Percentiles rank a stretch among this genome's conserved stretches.
These are phyloP conservation scores for Neurospora africana DNA, from an alignment of 495 filamentous ascomycete genomes.

Conservation along the genomic window DNA sequence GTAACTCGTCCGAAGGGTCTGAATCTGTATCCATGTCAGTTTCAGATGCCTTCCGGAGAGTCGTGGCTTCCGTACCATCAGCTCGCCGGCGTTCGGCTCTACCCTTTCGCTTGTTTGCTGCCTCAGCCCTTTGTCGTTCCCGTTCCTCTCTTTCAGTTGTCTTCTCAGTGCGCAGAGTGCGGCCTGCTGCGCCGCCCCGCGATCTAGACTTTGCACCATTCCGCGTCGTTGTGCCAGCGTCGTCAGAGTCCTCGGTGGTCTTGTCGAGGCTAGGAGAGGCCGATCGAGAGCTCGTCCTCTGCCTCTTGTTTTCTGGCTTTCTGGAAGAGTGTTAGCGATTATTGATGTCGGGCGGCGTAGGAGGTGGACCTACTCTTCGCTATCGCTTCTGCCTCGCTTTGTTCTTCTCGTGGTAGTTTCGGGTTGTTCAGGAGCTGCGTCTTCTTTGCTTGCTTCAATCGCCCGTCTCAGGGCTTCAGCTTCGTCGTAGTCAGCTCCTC, in stretches of 20 bases:
- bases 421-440: constrained; percentile 37
- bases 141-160: constrained; percentile 54
- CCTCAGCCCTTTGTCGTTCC: constrained; percentile 57
- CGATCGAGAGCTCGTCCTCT: constrained; percentile 65
- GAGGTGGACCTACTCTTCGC: constrained; percentile 64
- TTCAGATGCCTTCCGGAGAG: constrained; percentile 15
- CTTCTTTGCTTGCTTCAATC: constrained; percentile 88
- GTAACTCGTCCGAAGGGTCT: constrained; percentile 49
- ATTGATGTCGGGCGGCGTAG: neutral
- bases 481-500: constrained; percentile 90
- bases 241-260: constrained; percentile 55
- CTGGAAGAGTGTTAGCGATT: constrained; percentile 19
- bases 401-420: constrained; percentile 47
- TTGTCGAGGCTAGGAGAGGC: constrained; percentile 42
- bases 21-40: constrained; percentile 39
- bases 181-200: constrained; percentile 45
- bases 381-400: constrained; percentile 83
- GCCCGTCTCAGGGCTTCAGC: constrained; percentile 81
- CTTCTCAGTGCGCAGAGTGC: constrained; percentile 60
- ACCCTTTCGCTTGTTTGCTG: constrained; percentile 63
- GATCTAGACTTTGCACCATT: constrained; percentile 51
- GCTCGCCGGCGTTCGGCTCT: constrained; percentile 60
- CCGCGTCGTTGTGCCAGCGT: constrained; percentile 42
- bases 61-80: constrained; percentile 51
- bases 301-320: constrained; percentile 50